These are phyloP conservation scores for Tetrapisispora phaffii DNA, from an alignment of 805 yeast genomes.

Conservation along the genomic window DNA sequence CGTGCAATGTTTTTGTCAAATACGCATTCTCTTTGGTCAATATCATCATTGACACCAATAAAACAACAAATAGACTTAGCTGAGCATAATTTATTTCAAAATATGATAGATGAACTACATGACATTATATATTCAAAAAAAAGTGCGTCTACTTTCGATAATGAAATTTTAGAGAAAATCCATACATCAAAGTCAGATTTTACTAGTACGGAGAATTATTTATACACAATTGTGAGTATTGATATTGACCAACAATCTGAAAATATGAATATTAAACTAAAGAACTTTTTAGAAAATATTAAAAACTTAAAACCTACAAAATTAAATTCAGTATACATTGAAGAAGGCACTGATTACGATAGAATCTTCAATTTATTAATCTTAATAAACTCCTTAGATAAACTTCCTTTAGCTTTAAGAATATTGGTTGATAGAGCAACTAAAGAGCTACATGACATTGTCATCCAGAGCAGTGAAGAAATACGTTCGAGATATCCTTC, in stretches of 20 bases:
- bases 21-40: slow-evolving; percentile 44
- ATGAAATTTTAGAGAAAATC: slow-evolving; percentile 18
- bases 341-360: slow-evolving; percentile 26
- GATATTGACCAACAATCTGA: slow-evolving; percentile 45
- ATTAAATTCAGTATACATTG: slow-evolving; percentile 10
- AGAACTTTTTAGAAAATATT: slow-evolving; percentile 22
- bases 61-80: slow-evolving; percentile 47
- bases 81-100: slow-evolving; percentile 53
- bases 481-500: slow-evolving; percentile 47
- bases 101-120: slow-evolving; percentile 67
- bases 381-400: slow-evolving; percentile 50
- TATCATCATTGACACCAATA: slow-evolving; percentile 43
- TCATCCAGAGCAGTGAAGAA: slow-evolving; percentile 55
- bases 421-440: slow-evolving; percentile 45
- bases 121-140: slow-evolving; percentile 55
- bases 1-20: slow-evolving; percentile 39
- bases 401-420: slow-evolving; percentile 48
- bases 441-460: slow-evolving; percentile 53
- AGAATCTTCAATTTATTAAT: slow-evolving; percentile 39
- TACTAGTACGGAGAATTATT: slow-evolving; percentile 42
- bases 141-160: slow-evolving; percentile 7
- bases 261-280: slow-evolving; percentile 29
- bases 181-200: slow-evolving; percentile 21
- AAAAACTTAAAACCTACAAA: not conserved
- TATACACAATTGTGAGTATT: slow-evolving; percentile 46